These are phyloP conservation scores for Setomelanomma holmii DNA, from an alignment of 2,329 filamentous ascomycete species.

Conservation along the genomic window DNA sequence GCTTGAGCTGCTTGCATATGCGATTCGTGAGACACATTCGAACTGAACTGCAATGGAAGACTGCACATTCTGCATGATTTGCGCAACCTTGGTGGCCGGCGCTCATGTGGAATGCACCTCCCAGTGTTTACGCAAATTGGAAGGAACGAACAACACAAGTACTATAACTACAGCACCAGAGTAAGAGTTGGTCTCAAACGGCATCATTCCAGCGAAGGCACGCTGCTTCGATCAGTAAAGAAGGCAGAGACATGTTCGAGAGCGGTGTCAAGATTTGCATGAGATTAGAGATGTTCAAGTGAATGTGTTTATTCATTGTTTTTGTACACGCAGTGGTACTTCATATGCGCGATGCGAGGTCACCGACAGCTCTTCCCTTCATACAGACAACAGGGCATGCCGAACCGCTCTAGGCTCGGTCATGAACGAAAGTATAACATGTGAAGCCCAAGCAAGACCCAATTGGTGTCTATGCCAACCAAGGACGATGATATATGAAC, in stretches of 20 bases:
- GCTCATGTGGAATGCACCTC: no score
- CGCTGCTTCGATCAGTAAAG: no score
- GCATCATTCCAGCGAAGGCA: no score
- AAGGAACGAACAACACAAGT: no score
- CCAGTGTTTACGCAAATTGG: no score
- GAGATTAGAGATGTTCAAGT: constrained; percentile 1
- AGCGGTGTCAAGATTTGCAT: not conserved
- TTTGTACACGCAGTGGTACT: constrained; percentile 18
- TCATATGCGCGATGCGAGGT: constrained; percentile 16
- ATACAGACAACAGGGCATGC: constrained; percentile 22
- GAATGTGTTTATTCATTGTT: constrained; percentile 17
- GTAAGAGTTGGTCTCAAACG: no score
- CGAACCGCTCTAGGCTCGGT: constrained; percentile 10
- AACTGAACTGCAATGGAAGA: not conserved
- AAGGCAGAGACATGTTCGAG: no score
- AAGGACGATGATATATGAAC: constrained; percentile 20
- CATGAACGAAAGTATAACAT: constrained; percentile 26
- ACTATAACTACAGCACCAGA: no score
- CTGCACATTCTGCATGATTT: not conserved
- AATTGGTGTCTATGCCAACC: constrained; percentile 12
- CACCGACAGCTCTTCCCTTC: constrained; percentile 16
- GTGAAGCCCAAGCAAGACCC: constrained; percentile 15
- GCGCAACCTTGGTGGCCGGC: no score
- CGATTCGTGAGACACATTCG: not conserved
- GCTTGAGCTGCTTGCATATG: not conserved